Evolutionary conservation across 345 rosid genomes (phyloP).

Genomic region (Pistacia atlantica): DNA sequence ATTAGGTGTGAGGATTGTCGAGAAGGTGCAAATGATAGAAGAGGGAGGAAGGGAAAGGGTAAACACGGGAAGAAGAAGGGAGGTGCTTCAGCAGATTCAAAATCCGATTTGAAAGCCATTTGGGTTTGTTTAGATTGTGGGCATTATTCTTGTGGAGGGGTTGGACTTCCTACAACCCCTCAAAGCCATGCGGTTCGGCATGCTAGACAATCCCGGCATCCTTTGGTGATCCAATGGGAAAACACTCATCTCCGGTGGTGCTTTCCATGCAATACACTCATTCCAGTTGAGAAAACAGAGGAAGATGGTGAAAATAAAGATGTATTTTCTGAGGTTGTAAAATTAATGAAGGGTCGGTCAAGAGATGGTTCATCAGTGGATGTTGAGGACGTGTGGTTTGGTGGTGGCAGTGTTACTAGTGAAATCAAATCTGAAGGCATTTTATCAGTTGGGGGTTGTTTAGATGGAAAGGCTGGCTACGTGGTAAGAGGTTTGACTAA

Average conservation of each 20-base stretch:
- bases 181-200: conserved; percentile 82
- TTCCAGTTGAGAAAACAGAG: conserved; percentile 68
- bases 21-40: conserved; percentile 58
- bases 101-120: conserved; percentile 60
- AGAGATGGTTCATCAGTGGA: conserved; percentile 40
- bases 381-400: conserved; percentile 64
- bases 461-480: conserved; percentile 53
- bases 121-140: conserved; percentile 98
- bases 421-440: conserved; percentile 42
- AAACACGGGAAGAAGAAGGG: conserved; percentile 71
- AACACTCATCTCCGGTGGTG: conserved; percentile 89
- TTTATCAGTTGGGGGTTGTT: conserved; percentile 29
- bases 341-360: conserved; percentile 57
- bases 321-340: conserved; percentile 51
- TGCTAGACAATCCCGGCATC: conserved; percentile 62
- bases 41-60: conserved; percentile 67
- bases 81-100: conserved; percentile 43
- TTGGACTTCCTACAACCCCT: conserved; percentile 78
- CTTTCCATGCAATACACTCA: conserved; percentile 62
- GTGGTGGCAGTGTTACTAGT: conserved; percentile 56
- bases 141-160: conserved; percentile 83
- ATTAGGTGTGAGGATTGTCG: conserved; percentile 79
- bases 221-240: conserved; percentile 77
- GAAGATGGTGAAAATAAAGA: conserved; percentile 61
- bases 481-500: conserved; percentile 80